These are phyloP conservation scores for Vaucheria bursata DNA, from an alignment of 352 stramenopile species.

Conservation along the genomic window DNA sequence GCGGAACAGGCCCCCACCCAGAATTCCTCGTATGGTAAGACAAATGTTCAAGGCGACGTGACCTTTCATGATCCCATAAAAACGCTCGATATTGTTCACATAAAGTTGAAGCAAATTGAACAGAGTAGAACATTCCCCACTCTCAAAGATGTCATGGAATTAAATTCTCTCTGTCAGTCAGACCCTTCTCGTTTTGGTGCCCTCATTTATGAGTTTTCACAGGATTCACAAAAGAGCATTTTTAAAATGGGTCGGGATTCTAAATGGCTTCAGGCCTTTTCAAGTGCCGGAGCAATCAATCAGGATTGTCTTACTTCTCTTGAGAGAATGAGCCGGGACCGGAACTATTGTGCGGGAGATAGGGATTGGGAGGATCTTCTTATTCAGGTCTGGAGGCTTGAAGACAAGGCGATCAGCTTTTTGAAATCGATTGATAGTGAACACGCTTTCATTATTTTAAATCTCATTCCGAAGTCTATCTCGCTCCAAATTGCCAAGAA, in stretches of 20 bases:
- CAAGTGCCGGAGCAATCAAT: neutral
- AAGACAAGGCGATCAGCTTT: neutral
- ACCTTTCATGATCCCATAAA: neutral
- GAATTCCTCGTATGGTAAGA: too few species aligned
- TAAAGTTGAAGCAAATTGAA: conserved; percentile 1
- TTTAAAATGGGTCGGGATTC: neutral
- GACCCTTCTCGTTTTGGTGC: neutral
- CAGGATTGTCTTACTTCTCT: neutral
- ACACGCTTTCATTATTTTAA: neutral
- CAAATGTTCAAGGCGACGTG: too few species aligned
- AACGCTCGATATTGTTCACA: neutral
- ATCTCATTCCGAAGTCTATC: neutral
- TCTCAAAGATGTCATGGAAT: neutral
- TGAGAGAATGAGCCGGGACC: neutral
- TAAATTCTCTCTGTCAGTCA: neutral
- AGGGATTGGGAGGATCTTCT: neutral
- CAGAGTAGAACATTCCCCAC: neutral
- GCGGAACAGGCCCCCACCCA: neutral
- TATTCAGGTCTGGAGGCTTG: neutral
- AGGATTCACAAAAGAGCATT: neutral
- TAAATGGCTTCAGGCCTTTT: neutral
- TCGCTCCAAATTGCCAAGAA: neutral
- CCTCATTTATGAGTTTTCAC: neutral
- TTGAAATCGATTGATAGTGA: neutral
- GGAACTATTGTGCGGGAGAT: neutral